These are phyloP conservation scores for Aurifilum marmelostoma DNA, from an alignment of 2,329 filamentous ascomycete genomes.

Conservation along the genomic window DNA sequence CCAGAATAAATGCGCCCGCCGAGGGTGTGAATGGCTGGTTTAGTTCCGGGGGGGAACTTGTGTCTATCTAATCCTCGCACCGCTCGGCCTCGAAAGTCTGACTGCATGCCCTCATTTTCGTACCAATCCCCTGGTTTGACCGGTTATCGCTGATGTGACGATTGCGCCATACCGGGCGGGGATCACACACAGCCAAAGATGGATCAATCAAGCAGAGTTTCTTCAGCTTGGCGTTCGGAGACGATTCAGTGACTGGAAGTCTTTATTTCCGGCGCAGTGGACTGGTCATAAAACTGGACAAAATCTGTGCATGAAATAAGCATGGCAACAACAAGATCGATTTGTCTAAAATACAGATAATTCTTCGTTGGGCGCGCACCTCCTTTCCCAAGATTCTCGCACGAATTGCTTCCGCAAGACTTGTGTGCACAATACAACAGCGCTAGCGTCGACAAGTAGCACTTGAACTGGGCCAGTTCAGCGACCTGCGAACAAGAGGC, in stretches of 20 bases:
- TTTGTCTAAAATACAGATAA: background rate
- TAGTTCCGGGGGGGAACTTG: background rate
- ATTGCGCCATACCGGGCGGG: constrained; percentile 6
- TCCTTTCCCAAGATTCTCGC: no score
- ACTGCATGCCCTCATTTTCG: no score
- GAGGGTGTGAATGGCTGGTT: background rate
- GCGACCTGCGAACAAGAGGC: background rate
- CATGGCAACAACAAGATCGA: background rate
- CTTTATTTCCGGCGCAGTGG: background rate
- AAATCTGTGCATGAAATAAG: background rate
- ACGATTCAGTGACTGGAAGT: background rate
- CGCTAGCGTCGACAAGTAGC: no score
- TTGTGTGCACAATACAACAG: no score
- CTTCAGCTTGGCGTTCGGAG: background rate
- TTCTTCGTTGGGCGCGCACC: background rate
- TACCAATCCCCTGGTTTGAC: background rate
- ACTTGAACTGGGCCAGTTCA: no score
- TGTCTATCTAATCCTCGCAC: background rate
- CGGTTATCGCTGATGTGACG: background rate
- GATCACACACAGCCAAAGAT: background rate
- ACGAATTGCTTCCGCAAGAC: background rate
- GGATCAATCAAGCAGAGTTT: background rate
- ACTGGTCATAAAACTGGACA: background rate
- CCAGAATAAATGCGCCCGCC: background rate
- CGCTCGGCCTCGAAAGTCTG: background rate